These are phyloP conservation scores for Mikania micrantha DNA, from an alignment of 129 eudicot genomes.

Conservation along the genomic window DNA sequence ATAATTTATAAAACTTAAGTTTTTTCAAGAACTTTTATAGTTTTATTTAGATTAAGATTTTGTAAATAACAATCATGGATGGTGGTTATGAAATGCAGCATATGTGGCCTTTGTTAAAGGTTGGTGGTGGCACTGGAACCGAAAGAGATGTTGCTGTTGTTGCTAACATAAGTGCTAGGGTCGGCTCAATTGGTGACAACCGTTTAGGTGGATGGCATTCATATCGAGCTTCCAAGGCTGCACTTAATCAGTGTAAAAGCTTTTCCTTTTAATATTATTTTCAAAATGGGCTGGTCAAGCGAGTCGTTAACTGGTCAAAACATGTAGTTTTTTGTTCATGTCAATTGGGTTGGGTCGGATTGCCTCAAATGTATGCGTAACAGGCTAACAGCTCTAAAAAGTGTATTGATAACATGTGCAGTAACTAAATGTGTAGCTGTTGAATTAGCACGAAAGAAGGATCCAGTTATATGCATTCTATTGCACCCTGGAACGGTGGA, in stretches of 20 bases:
- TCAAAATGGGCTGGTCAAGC: not conserved
- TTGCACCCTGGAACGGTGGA: conserved; percentile 97
- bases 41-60: not conserved
- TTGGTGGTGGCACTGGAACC: conserved; percentile 72
- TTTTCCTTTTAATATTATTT: not conserved
- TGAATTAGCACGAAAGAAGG: conserved; percentile 80
- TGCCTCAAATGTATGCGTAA: not conserved
- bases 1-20: not conserved
- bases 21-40: not conserved
- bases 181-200: conserved; percentile 89
- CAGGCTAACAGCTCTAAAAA: not conserved
- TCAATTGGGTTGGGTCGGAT: not conserved
- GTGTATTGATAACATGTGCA: conserved; percentile 20
- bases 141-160: conserved; percentile 67
- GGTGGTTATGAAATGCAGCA: conserved; percentile 44
- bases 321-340: not conserved
- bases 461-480: conserved; percentile 71
- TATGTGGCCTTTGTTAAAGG: conserved; percentile 96
- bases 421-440: conserved; percentile 82
- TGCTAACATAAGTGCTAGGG: conserved; percentile 94
- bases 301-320: not conserved
- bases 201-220: conserved; percentile 96
- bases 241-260: conserved; percentile 76
- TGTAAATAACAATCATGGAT: not conserved
- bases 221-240: conserved; percentile 83